A percentile compares a stretch with the other conserved stretches of the same genome.
These are phyloP conservation scores for Wallacemonas sp. DNA, from an alignment of 208 protist genomes.

Conservation along the genomic window DNA sequence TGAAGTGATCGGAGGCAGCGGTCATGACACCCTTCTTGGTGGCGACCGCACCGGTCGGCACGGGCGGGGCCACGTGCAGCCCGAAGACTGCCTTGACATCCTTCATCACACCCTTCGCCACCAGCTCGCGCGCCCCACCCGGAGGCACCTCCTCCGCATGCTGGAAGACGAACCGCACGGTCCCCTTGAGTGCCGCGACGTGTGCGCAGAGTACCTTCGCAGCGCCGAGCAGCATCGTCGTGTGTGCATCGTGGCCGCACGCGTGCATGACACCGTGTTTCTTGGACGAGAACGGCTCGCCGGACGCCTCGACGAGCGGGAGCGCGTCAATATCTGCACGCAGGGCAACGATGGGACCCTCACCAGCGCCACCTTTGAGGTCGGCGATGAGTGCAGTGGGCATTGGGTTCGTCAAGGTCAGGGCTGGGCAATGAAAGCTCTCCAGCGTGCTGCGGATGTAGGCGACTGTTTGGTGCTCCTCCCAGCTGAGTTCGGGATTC, in stretches of 20 bases:
- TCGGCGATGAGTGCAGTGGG: slow-evolving; percentile 50
- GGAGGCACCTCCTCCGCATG: slow-evolving; percentile 67
- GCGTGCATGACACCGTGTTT: slow-evolving; percentile 65
- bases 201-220: slow-evolving; percentile 62
- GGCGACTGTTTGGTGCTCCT: slow-evolving; percentile 46
- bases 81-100: slow-evolving; percentile 61
- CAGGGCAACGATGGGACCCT: slow-evolving; percentile 49
- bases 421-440: slow-evolving; percentile 27
- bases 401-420: slow-evolving; percentile 37
- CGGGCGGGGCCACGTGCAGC: slow-evolving; percentile 29
- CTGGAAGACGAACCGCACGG: slow-evolving; percentile 75
- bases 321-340: slow-evolving; percentile 74
- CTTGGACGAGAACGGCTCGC: slow-evolving; percentile 61
- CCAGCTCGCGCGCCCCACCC: slow-evolving; percentile 53
- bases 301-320: slow-evolving; percentile 59
- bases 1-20: slow-evolving; percentile 41
- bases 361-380: slow-evolving; percentile 49
- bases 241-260: slow-evolving; percentile 67
- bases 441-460: slow-evolving; percentile 40
- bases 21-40: slow-evolving; percentile 29
- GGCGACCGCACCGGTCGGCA: slow-evolving; percentile 27
- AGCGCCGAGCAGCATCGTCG: slow-evolving; percentile 68
- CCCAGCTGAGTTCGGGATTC: slow-evolving; percentile 43
- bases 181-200: slow-evolving; percentile 42
- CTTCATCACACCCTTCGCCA: slow-evolving; percentile 44